Percentiles rank a stretch among this genome's conserved stretches.
phyloP scores from a whole-genome alignment of 2,329 filamentous ascomycete genomes.

The Xylariaceae sp. region DNA sequence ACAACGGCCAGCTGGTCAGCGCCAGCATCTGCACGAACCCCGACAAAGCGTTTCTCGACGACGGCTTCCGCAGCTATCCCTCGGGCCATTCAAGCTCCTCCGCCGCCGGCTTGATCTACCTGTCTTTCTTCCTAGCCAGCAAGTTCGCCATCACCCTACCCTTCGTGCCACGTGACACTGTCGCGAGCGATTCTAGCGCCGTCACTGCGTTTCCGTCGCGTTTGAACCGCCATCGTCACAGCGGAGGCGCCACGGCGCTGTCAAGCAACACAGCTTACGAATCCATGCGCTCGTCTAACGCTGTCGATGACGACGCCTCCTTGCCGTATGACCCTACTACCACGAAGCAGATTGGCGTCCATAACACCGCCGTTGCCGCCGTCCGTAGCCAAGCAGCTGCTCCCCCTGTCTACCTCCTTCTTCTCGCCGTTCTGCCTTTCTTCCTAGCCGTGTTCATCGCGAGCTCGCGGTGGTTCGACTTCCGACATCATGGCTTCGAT shows the following conservation, averaged over 20 bases:
- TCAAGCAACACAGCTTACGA: constrained; percentile 44
- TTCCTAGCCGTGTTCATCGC: constrained; percentile 80
- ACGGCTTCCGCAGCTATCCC: constrained; percentile 86
- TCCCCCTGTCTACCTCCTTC: constrained; percentile 80
- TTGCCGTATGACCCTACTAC: constrained; percentile 39
- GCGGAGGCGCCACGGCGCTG: constrained; percentile 1
- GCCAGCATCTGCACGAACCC: constrained; percentile 76
- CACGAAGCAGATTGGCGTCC: constrained; percentile 42
- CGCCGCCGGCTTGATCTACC: constrained; percentile 82
- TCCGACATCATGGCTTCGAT: constrained; percentile 91
- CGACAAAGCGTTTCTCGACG: constrained; percentile 67
- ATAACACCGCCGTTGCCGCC: constrained; percentile 53
- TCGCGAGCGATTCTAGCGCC: constrained; percentile 50
- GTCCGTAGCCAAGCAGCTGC: constrained; percentile 78
- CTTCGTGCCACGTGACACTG: constrained; percentile 62
- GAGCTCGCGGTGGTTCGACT: constrained; percentile 87
- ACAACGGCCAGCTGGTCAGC: constrained; percentile 73
- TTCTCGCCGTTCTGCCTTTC: constrained; percentile 73
- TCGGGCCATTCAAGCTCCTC: constrained; percentile 78
- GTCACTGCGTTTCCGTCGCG: constrained; percentile 80
- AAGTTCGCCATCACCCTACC: constrained; percentile 80
- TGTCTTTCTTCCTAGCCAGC: constrained; percentile 85
- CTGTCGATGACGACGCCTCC: constrained; percentile 36
- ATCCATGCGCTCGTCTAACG: constrained; percentile 34
- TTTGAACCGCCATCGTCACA: constrained; percentile 52